phyloP scores from a whole-genome alignment of 2,329 filamentous ascomycete species.

The Colletotrichum salicis region DNA sequence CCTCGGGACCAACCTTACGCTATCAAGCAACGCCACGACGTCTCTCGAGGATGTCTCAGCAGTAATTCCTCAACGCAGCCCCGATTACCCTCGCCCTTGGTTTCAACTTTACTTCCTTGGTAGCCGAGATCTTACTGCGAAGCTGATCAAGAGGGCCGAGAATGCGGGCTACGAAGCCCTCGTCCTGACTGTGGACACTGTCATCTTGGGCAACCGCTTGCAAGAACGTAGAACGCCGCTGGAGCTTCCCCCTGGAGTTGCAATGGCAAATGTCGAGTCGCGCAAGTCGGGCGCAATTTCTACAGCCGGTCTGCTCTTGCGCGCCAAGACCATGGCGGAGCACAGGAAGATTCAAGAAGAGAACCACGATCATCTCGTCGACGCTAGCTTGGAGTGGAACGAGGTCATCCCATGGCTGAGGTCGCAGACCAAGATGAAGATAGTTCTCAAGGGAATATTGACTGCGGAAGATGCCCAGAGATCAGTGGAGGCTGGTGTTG shows the following conservation, averaged over 20 bases:
- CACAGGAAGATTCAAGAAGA: conserved; percentile 23
- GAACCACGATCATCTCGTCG: conserved; percentile 27
- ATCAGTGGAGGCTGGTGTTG: conserved; percentile 36
- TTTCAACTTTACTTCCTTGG: conserved; percentile 40
- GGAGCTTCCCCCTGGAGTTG: conserved; percentile 37
- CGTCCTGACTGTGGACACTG: conserved; percentile 44
- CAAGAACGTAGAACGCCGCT: conserved; percentile 42
- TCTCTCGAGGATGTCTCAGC: conserved; percentile 43
- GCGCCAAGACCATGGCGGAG: conserved; percentile 30
- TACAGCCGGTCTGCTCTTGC: conserved; percentile 37
- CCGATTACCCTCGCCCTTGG: conserved; percentile 37
- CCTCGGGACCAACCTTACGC: conserved; percentile 40
- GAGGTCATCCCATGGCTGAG: conserved; percentile 39
- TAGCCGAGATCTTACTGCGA: conserved; percentile 36
- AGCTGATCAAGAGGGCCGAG: conserved; percentile 41
- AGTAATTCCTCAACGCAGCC: conserved; percentile 23
- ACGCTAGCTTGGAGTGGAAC: conserved; percentile 39
- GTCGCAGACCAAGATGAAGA: conserved; percentile 40
- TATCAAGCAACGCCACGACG: conserved; percentile 43
- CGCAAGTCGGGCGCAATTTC: conserved; percentile 14
- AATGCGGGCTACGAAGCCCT: conserved; percentile 43
- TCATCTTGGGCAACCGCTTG: conserved; percentile 44
- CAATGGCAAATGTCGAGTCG: conserved; percentile 38
- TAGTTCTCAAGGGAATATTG: conserved; percentile 39
- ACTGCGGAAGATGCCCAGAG: conserved; percentile 37